These are phyloP conservation scores for Talaromyces islandicus DNA, from an alignment of 2,329 filamentous ascomycete species.

Conservation along the genomic window DNA sequence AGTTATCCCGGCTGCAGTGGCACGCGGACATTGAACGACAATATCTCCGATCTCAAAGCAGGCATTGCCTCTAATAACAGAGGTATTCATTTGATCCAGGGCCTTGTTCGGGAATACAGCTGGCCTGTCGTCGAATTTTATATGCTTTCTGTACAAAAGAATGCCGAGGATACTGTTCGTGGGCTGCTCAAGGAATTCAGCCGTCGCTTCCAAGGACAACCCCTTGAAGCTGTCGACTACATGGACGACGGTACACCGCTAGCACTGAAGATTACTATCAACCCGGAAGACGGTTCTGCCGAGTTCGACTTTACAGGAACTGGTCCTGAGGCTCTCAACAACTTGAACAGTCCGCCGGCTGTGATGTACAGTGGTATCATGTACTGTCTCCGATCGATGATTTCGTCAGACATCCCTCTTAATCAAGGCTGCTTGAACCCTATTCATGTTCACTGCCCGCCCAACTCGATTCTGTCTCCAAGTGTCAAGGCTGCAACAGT, in stretches of 20 bases:
- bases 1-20: slow-evolving; percentile 70
- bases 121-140: slow-evolving; percentile 66
- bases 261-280: slow-evolving; percentile 66
- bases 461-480: slow-evolving; percentile 66
- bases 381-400: slow-evolving; percentile 75
- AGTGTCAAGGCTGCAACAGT: slow-evolving; percentile 74
- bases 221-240: slow-evolving; percentile 70
- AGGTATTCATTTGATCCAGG: slow-evolving; percentile 70
- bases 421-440: slow-evolving; percentile 81
- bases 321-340: slow-evolving; percentile 71
- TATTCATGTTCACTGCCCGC: slow-evolving; percentile 66
- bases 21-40: slow-evolving; percentile 73
- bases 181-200: slow-evolving; percentile 67
- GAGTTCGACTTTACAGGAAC: slow-evolving; percentile 75
- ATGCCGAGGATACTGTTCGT: slow-evolving; percentile 70
- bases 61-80: slow-evolving; percentile 84
- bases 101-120: slow-evolving; percentile 70
- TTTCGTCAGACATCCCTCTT: slow-evolving; percentile 74
- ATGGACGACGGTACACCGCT: slow-evolving; percentile 86
- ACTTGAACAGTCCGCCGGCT: slow-evolving; percentile 74
- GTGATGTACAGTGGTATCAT: slow-evolving; percentile 81
- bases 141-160: slow-evolving; percentile 76
- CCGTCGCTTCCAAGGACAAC: slow-evolving; percentile 60
- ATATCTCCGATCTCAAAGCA: slow-evolving; percentile 79
- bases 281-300: slow-evolving; percentile 67